A percentile compares a stretch with the other conserved stretches of the same genome.
These are phyloP conservation scores for Aureobasidium sp. DNA, from an alignment of 2,329 filamentous ascomycete genomes.

Conservation along the genomic window DNA sequence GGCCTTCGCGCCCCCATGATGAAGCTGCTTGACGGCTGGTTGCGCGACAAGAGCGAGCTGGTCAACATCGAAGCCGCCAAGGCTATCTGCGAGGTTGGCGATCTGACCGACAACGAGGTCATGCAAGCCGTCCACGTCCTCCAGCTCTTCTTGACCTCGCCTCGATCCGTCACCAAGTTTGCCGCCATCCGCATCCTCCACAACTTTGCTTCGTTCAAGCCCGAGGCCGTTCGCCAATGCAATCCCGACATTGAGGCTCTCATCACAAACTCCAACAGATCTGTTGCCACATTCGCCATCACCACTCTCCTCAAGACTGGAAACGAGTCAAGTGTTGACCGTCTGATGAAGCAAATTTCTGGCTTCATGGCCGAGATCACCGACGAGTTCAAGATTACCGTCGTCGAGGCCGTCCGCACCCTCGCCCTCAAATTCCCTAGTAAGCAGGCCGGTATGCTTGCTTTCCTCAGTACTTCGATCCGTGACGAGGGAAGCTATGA, in stretches of 20 bases:
- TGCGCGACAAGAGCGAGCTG: constrained; percentile 98
- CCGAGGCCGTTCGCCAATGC: constrained; percentile 81
- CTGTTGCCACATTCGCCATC: constrained; percentile 96
- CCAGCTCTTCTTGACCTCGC: constrained; percentile 93
- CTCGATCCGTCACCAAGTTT: constrained; percentile 93
- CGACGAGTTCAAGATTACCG: constrained; percentile 99
- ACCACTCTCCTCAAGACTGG: constrained; percentile 97
- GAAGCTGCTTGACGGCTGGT: constrained; percentile 89
- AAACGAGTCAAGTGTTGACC: constrained; percentile 93
- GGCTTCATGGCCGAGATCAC: constrained; percentile 99
- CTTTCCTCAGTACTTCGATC: constrained; percentile 93
- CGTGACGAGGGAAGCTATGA: constrained; percentile 96
- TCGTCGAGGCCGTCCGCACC: constrained; percentile 95
- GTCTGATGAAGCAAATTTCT: constrained; percentile 97
- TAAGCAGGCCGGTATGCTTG: constrained; percentile 96
- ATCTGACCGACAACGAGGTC: constrained; percentile 87
- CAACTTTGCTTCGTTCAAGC: constrained; percentile 94
- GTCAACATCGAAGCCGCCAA: constrained; percentile 99
- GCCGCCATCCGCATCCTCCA: constrained; percentile 93
- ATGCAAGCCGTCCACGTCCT: constrained; percentile 89
- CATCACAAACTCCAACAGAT: constrained; percentile 94
- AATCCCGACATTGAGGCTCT: constrained; percentile 96
- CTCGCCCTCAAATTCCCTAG: constrained; percentile 95
- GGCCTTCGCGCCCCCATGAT: constrained; percentile 93
- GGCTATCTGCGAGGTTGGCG: constrained; percentile 90